Conservation (phyloP, 176 grass and related monocot species). For the Carex kokanica region DNA sequence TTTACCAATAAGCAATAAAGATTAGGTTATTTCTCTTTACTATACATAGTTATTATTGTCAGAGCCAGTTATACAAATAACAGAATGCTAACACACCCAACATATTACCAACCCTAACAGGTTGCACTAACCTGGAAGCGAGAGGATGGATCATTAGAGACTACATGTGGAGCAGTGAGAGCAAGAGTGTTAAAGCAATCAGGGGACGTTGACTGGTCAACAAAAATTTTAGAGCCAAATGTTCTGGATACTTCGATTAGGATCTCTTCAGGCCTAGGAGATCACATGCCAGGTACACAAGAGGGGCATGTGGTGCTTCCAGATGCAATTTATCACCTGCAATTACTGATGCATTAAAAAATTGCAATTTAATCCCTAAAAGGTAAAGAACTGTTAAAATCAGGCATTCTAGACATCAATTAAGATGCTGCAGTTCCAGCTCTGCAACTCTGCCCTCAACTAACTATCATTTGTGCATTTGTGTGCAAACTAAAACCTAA, state of each 20-base stretch:
- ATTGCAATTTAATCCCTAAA: not conserved
- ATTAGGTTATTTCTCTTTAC: not conserved
- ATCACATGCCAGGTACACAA: conserved; percentile 33
- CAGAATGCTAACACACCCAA: not conserved
- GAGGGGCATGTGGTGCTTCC: conserved; percentile 74
- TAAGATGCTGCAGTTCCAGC: not conserved
- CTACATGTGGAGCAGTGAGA: conserved; percentile 48
- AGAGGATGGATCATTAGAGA: conserved; percentile 64
- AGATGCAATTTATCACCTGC: conserved; percentile 87
- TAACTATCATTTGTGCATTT: not conserved
- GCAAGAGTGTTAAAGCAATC: conserved; percentile 57
- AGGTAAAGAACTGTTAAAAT: not conserved
- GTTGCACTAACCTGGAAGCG: conserved; percentile 57
- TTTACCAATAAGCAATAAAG: not conserved
- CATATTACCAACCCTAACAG: not conserved
- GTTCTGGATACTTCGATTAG: conserved; percentile 72
- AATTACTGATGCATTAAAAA: conserved; percentile 34
- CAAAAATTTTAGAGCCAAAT: conserved; percentile 66
- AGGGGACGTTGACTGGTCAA: conserved; percentile 39
- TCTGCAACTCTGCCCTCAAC: not conserved
- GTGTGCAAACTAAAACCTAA: not conserved
- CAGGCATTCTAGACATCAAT: not conserved
- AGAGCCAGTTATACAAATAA: not conserved
- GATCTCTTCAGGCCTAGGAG: conserved; percentile 51
- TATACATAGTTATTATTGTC: not conserved